Conservation (phyloP, 2,329 filamentous ascomycete species). For the Epichloe sylvatica region DNA sequence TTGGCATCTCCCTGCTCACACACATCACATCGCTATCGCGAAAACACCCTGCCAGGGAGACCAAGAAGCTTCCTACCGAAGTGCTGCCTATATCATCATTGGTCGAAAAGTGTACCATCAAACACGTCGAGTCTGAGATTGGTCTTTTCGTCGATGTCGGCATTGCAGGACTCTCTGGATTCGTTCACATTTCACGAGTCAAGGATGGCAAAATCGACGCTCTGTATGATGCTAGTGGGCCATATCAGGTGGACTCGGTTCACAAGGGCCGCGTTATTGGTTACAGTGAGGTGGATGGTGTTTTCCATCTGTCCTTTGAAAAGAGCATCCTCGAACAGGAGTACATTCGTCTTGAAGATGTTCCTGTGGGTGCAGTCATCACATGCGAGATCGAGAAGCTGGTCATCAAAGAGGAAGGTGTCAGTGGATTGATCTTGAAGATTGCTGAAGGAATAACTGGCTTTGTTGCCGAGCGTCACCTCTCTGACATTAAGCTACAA, state of each 20-base stretch:
- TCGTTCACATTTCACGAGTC: constrained; percentile 87
- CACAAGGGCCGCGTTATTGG: constrained; percentile 74
- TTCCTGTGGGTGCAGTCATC: constrained; percentile 67
- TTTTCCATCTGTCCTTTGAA: constrained; percentile 77
- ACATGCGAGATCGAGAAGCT: constrained; percentile 77
- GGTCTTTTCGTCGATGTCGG: constrained; percentile 70
- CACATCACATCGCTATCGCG: constrained; percentile 55
- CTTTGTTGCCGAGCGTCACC: constrained; percentile 75
- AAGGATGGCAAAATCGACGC: constrained; percentile 81
- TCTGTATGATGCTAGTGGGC: constrained; percentile 60
- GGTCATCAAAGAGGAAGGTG: constrained; percentile 61
- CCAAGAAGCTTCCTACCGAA: constrained; percentile 38
- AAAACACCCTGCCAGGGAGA: constrained; percentile 24
- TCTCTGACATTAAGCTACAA: constrained; percentile 75
- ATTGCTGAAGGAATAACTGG: constrained; percentile 77
- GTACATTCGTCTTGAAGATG: constrained; percentile 83
- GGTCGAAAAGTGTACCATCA: constrained; percentile 64
- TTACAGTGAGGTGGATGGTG: constrained; percentile 74
- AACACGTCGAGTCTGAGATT: constrained; percentile 63
- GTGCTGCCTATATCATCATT: constrained; percentile 58
- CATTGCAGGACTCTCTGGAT: constrained; percentile 53
- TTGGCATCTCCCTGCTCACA: constrained; percentile 80
- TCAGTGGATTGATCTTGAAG: constrained; percentile 69
- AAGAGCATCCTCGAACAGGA: constrained; percentile 70
- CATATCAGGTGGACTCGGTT: constrained; percentile 62